Percentiles rank a stretch among this genome's conserved stretches.
These are phyloP conservation scores for Solanum pinnatisectum DNA, from an alignment of 257 asterid genomes.

Conservation along the genomic window DNA sequence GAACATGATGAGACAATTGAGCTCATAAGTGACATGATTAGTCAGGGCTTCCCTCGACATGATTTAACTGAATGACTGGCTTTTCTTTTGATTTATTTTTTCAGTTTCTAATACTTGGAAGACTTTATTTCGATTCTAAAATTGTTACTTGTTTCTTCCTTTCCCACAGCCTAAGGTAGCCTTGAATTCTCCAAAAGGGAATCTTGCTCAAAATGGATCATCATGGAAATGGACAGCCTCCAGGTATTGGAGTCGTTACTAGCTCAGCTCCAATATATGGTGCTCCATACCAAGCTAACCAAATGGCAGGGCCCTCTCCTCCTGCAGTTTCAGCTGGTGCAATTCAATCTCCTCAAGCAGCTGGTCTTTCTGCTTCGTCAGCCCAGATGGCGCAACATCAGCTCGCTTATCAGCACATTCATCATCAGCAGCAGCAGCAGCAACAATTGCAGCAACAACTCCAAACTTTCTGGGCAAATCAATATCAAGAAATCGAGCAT, in stretches of 20 bases:
- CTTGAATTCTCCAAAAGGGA: neutral
- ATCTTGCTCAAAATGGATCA: constrained; percentile 54
- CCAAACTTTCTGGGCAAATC: constrained; percentile 73
- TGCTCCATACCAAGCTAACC: constrained; percentile 67
- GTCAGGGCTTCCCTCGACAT: neutral
- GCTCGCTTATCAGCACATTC: constrained; percentile 94
- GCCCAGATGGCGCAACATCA: constrained; percentile 87
- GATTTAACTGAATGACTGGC: neutral
- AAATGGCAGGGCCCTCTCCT: constrained; percentile 46
- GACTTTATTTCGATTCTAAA: neutral
- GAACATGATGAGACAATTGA: neutral
- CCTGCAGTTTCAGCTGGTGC: constrained; percentile 46
- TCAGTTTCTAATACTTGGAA: neutral
- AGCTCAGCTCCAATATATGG: constrained; percentile 55
- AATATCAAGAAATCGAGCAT: constrained; percentile 69
- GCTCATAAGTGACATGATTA: neutral
- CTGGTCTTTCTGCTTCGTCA: constrained; percentile 56
- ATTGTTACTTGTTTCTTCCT: neutral
- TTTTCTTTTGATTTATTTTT: neutral
- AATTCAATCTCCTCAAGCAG: constrained; percentile 68
- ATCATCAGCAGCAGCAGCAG: constrained; percentile 89
- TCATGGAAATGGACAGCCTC: constrained; percentile 82
- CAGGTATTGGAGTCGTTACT: constrained; percentile 49
- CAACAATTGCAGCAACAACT: constrained; percentile 88
- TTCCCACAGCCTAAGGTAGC: neutral